phyloP scores from a whole-genome alignment of 2,329 filamentous ascomycete species.

The Acrocalymma vagum region DNA sequence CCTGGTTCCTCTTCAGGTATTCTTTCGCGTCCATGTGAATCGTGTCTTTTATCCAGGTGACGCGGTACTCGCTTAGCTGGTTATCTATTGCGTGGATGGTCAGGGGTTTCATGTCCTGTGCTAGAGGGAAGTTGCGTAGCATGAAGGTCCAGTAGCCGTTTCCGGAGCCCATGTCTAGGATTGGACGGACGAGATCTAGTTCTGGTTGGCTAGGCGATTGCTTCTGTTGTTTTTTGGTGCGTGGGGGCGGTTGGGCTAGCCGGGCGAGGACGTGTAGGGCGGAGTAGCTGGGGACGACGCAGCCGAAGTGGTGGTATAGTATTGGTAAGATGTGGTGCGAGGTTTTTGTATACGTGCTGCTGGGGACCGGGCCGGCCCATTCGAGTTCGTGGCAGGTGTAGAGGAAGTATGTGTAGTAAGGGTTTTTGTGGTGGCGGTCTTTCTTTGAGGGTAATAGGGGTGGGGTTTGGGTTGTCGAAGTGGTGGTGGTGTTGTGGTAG shows the following conservation, averaged over 20 bases:
- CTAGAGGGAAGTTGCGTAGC: slow-evolving; percentile 73
- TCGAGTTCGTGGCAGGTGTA: slow-evolving; percentile 71
- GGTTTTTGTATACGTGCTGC: slow-evolving; percentile 61
- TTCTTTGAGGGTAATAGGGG: slow-evolving; percentile 46
- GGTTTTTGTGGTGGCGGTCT: slow-evolving; percentile 64
- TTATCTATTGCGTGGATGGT: slow-evolving; percentile 71
- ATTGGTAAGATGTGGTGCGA: slow-evolving; percentile 76
- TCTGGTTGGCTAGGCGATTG: too few relatives aligned
- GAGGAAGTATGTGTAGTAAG: slow-evolving; percentile 72
- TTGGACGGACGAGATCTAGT: slow-evolving; percentile 53
- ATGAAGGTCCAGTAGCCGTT: slow-evolving; percentile 81
- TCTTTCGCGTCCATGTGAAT: slow-evolving; percentile 66
- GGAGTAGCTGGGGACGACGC: slow-evolving; percentile 74
- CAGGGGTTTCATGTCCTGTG: slow-evolving; percentile 66
- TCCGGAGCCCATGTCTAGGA: slow-evolving; percentile 74
- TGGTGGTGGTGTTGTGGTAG: slow-evolving; percentile 50
- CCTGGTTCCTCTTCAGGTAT: slow-evolving; percentile 59
- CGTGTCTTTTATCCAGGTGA: slow-evolving; percentile 74
- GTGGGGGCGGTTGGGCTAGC: slow-evolving; percentile 51
- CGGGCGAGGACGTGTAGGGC: slow-evolving; percentile 67
- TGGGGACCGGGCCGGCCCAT: slow-evolving; percentile 68
- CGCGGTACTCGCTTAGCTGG: slow-evolving; percentile 72
- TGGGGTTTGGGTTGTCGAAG: slow-evolving; percentile 22
- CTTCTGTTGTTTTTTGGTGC: too few relatives aligned
- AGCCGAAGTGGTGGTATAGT: slow-evolving; percentile 82